Evolutionary conservation across 257 asterid species (phyloP).

Genomic region (Coffea canephora): DNA sequence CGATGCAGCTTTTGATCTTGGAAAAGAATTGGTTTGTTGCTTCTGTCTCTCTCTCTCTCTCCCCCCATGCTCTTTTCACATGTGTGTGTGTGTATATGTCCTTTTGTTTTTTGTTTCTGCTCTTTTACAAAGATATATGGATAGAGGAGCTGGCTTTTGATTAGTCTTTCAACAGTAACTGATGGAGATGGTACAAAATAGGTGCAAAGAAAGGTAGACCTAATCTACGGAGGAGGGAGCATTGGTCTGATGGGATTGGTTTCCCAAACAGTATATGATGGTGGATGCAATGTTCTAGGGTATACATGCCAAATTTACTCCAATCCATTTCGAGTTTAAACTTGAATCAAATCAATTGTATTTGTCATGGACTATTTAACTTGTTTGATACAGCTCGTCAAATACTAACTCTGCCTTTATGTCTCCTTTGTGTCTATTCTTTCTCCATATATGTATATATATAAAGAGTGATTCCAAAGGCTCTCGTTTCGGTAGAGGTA

Average conservation of each 20-base stretch:
- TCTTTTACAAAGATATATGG: no score
- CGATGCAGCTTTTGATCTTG: constrained; percentile 71
- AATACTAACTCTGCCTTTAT: background rate
- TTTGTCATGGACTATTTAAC: background rate
- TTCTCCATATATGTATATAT: background rate
- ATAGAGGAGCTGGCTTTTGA: background rate
- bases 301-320: constrained; percentile 6
- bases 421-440: background rate
- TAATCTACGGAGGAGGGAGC: constrained; percentile 69
- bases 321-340: background rate
- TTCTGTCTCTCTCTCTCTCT: no score
- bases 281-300: constrained; percentile 68
- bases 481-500: constrained; percentile 66
- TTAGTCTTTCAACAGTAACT: no score
- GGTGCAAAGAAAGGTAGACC: constrained; percentile 59
- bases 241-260: constrained; percentile 74
- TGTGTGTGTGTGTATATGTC: no score
- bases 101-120: background rate
- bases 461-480: constrained; percentile 55
- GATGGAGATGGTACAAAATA: constrained; percentile 10
- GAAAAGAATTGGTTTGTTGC: constrained; percentile 47
- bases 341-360: background rate
- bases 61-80: background rate
- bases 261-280: constrained; percentile 53
- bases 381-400: background rate